A percentile compares a stretch with the other conserved stretches of the same genome.
phyloP scores from a whole-genome alignment of 2,329 filamentous ascomycete genomes.

The Thelonectria discophora region DNA sequence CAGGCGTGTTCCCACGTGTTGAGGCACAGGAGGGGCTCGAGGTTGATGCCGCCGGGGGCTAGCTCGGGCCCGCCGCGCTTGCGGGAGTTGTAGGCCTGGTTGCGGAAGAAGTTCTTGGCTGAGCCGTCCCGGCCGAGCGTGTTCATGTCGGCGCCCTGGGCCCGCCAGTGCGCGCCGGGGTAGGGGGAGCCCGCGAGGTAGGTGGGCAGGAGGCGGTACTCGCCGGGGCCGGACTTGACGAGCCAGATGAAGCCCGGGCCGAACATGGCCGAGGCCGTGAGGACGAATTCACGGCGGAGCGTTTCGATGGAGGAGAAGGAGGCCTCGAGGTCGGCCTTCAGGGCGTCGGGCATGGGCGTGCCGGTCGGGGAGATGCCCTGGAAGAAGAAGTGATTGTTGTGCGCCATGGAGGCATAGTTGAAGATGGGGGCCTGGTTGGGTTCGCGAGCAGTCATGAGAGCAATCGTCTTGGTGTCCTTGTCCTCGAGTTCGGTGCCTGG shows the following conservation, averaged over 20 bases:
- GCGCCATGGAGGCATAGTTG: constrained; percentile 96
- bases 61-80: constrained; percentile 45
- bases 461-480: constrained; percentile 70
- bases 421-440: constrained; percentile 81
- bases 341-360: constrained; percentile 62
- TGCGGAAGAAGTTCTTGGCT: constrained; percentile 51
- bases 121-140: constrained; percentile 57
- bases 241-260: constrained; percentile 98
- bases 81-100: constrained; percentile 45
- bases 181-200: constrained; percentile 94
- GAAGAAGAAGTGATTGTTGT: constrained; percentile 92
- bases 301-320: constrained; percentile 87
- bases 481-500: constrained; percentile 72
- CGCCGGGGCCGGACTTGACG: constrained; percentile 64
- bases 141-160: constrained; percentile 75
- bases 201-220: constrained; percentile 79
- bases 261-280: constrained; percentile 90
- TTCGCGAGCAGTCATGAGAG: constrained; percentile 80
- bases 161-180: constrained; percentile 82
- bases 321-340: constrained; percentile 68
- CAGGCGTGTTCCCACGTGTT: constrained; percentile 98
- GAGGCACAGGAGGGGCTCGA: constrained; percentile 84
- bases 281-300: constrained; percentile 79
- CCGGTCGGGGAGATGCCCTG: constrained; percentile 56
- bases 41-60: constrained; percentile 72